Evolutionary conservation across 495 filamentous ascomycete genomes (phyloP).

Genomic region (Daldinia caldariorum): DNA sequence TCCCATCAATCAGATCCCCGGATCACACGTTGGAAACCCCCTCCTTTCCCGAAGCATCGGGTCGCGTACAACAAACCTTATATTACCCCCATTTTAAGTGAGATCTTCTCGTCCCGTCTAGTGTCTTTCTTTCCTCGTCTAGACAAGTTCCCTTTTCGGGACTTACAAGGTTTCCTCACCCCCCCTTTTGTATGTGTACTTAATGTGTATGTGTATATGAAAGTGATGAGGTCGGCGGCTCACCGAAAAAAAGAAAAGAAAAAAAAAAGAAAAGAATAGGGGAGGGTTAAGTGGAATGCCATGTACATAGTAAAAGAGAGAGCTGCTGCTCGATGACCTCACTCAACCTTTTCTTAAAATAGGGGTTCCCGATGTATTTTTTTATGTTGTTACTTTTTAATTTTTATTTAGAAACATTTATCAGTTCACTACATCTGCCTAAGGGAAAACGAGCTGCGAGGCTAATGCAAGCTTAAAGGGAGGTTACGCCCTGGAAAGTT

Average conservation of each 20-base stretch:
- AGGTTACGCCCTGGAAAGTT: slow-evolving; percentile 41
- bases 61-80: slow-evolving; percentile 42
- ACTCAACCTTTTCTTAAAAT: slow-evolving; percentile 8
- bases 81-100: slow-evolving; percentile 39
- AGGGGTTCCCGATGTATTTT: slow-evolving; percentile 28
- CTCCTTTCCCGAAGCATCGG: slow-evolving; percentile 40
- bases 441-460: slow-evolving; percentile 40
- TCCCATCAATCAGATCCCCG: slow-evolving; percentile 41
- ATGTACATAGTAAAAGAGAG: background rate
- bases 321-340: slow-evolving; percentile 31
- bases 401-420: slow-evolving; percentile 39
- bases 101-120: slow-evolving; percentile 24
- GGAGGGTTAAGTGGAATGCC: background rate
- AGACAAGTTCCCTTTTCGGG: background rate
- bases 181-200: background rate
- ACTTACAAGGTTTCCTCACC: too few relatives aligned
- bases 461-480: slow-evolving; percentile 59
- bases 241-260: background rate
- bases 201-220: background rate
- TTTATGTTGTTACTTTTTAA: background rate
- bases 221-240: background rate
- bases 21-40: slow-evolving; percentile 34
- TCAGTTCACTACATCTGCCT: slow-evolving; percentile 38
- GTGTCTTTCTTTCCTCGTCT: slow-evolving; percentile 20
- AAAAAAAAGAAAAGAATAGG: too few relatives aligned